Conservation (phyloP, 495 filamentous ascomycete species). For the Aspergillus mulundensis region DNA sequence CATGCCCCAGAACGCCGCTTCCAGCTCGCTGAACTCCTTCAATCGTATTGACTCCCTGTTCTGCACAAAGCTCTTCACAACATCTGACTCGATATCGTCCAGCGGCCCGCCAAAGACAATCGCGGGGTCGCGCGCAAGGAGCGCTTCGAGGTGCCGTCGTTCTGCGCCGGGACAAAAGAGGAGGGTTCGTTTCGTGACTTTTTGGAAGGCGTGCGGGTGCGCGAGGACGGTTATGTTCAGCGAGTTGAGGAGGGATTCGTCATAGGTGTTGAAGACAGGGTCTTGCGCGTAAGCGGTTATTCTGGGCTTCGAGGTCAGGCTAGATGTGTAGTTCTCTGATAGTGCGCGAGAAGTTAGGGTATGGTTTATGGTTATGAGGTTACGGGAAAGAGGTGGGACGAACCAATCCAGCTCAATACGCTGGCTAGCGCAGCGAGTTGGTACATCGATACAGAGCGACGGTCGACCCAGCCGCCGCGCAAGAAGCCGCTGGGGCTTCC, state of each 20-base stretch:
- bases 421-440: slow-evolving; percentile 60
- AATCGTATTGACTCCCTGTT: slow-evolving; percentile 24
- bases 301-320: slow-evolving; percentile 8
- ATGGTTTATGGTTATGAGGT: not conserved
- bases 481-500: slow-evolving; percentile 49
- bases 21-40: slow-evolving; percentile 30
- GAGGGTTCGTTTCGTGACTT: slow-evolving; percentile 49
- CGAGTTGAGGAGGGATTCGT: slow-evolving; percentile 52
- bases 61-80: slow-evolving; percentile 24
- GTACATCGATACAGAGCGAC: slow-evolving; percentile 40
- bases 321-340: not conserved
- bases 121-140: slow-evolving; percentile 28
- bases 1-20: slow-evolving; percentile 44
- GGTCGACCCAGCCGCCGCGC: slow-evolving; percentile 45
- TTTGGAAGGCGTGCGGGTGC: slow-evolving; percentile 52
- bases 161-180: slow-evolving; percentile 59
- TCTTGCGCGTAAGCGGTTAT: slow-evolving; percentile 58
- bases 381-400: slow-evolving; percentile 1
- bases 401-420: slow-evolving; percentile 37
- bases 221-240: slow-evolving; percentile 53
- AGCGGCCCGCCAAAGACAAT: slow-evolving; percentile 35
- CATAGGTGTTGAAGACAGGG: slow-evolving; percentile 61
- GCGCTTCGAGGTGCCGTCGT: slow-evolving; percentile 31
- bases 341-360: not conserved
- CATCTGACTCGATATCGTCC: slow-evolving; percentile 29